Evolutionary conservation across 768 basidiomycete species (phyloP).

Genomic region (Scleroderma bovista): DNA sequence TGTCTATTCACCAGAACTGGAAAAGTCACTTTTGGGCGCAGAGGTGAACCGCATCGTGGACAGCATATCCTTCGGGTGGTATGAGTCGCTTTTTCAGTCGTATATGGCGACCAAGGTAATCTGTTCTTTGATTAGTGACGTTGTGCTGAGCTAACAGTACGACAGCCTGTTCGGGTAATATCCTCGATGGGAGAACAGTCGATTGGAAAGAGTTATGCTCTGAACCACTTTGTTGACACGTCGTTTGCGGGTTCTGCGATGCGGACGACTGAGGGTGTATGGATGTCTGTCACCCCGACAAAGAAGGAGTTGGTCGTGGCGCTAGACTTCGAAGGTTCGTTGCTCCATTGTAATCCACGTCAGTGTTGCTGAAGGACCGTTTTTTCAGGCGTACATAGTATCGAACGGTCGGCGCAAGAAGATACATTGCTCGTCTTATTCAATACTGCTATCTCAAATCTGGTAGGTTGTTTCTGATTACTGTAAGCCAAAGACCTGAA

Average conservation of each 20-base stretch:
- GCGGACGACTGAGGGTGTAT: conserved; percentile 55
- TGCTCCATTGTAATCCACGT: too few species aligned
- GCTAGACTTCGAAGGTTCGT: conserved; percentile 50
- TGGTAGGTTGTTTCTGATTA: conserved; percentile 29
- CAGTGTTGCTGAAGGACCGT: too few species aligned
- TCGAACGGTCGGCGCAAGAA: conserved; percentile 52
- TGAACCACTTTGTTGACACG: conserved; percentile 51
- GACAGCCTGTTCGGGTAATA: conserved; percentile 50
- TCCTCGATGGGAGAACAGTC: conserved; percentile 61
- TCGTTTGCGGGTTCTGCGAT: conserved; percentile 56
- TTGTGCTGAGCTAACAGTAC: not conserved
- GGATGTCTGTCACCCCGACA: conserved; percentile 55
- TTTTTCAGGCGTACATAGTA: conserved; percentile 42
- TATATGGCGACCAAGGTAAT: conserved; percentile 47
- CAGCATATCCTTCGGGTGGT: conserved; percentile 48
- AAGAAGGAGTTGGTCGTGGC: conserved; percentile 44
- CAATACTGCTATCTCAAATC: conserved; percentile 53
- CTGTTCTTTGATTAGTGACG: not conserved
- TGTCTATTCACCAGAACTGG: conserved; percentile 39
- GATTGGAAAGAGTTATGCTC: conserved; percentile 47
- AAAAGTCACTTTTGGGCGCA: conserved; percentile 47
- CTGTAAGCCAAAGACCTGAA: too few species aligned
- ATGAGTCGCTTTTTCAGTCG: conserved; percentile 52
- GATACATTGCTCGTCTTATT: conserved; percentile 53
- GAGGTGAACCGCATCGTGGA: conserved; percentile 47